Evolutionary conservation across 495 filamentous ascomycete species (phyloP).

Genomic region (Achaetomiella virescens): DNA sequence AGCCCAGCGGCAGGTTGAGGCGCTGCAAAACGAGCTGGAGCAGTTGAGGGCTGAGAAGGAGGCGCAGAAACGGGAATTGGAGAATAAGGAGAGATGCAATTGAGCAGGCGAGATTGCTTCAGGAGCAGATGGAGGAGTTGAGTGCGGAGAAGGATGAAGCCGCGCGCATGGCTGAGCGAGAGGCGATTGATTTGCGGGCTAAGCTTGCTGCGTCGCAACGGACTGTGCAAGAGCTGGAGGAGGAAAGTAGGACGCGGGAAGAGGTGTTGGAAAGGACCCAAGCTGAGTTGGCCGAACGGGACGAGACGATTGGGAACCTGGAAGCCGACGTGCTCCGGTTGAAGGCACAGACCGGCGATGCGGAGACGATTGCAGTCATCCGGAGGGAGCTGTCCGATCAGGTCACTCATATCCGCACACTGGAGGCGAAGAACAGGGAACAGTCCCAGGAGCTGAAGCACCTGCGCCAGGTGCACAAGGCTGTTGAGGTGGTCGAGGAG

Average conservation of each 20-base stretch:
- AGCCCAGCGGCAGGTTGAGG: constrained; percentile 64
- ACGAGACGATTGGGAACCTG: constrained; percentile 61
- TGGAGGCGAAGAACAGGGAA: constrained; percentile 75
- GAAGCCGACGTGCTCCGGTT: constrained; percentile 77
- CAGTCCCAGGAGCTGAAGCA: constrained; percentile 75
- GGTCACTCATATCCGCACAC: constrained; percentile 74
- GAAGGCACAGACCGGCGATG: constrained; percentile 79
- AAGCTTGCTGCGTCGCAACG: constrained; percentile 61
- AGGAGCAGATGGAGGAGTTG: constrained; percentile 74
- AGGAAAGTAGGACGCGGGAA: constrained; percentile 61
- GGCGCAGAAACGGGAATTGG: constrained; percentile 52
- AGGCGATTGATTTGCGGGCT: constrained; percentile 62
- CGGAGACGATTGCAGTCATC: constrained; percentile 72
- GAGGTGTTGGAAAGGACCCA: constrained; percentile 58
- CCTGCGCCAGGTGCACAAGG: constrained; percentile 70
- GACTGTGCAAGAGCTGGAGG: constrained; percentile 62
- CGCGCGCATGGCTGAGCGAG: constrained; percentile 63
- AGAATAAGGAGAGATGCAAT: constrained; percentile 64
- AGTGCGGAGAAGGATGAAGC: constrained; percentile 63
- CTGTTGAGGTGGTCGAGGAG: constrained; percentile 90
- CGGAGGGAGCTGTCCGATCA: constrained; percentile 83
- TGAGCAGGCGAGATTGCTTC: constrained; percentile 62
- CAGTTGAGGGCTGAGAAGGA: constrained; percentile 52
- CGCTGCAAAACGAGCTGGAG: constrained; percentile 63
- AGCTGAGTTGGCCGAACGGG: constrained; percentile 58